Conservation (phyloP, 345 rosid species). For the Salix purpurea region DNA sequence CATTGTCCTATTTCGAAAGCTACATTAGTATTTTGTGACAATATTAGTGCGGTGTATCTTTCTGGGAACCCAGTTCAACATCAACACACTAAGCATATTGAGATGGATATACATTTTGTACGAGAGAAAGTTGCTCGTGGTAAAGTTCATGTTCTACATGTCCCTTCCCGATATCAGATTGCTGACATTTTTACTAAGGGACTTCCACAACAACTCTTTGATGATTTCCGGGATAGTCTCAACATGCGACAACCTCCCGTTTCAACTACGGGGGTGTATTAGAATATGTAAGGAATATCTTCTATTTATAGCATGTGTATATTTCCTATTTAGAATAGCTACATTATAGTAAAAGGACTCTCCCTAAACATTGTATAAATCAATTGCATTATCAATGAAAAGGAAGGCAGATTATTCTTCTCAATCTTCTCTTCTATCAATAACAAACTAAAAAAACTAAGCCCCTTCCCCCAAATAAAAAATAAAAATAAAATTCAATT, state of each 20-base stretch:
- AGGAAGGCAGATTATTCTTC: no score
- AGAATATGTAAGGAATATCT: not conserved
- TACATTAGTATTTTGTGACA: not conserved
- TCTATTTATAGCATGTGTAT: no score
- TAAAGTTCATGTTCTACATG: not conserved
- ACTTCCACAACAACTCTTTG: not conserved
- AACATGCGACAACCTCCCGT: not conserved
- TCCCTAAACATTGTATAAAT: no score
- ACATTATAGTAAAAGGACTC: no score
- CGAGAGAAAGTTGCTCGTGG: not conserved
- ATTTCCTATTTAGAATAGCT: no score
- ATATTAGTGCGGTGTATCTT: conserved; percentile 1
- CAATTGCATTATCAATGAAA: no score
- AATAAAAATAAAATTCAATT: no score
- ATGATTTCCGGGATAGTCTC: not conserved
- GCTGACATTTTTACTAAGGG: conserved; percentile 2
- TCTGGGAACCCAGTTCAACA: not conserved
- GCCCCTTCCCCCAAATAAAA: no score
- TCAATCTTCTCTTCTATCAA: no score
- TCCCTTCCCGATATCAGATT: not conserved
- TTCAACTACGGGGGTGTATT: conserved; percentile 4
- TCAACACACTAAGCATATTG: conserved; percentile 4
- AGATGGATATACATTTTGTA: conserved; percentile 5
- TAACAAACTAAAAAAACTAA: no score
- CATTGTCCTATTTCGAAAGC: not conserved